Base-by-base conservation (phyloP, 352 stramenopile genomes). In the Phytophthora palmivora region DNA sequence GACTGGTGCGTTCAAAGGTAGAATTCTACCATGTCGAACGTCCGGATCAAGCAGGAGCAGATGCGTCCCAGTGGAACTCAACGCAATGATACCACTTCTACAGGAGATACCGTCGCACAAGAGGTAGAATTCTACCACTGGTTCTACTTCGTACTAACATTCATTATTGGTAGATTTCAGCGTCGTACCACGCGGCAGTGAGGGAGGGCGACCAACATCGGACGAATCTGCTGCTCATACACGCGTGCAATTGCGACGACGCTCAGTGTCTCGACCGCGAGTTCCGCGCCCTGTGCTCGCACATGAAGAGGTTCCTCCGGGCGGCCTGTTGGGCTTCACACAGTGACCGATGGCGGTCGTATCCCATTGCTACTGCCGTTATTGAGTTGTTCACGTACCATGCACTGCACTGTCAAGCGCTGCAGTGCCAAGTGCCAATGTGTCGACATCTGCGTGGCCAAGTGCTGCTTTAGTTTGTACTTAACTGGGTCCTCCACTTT, bases 241-340 rank as follows among this genome's bases (percentile, higher is more conserved):
- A 91, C 41, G 74, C 81, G 26, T 91, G 81, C 53, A 72, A 69
- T 18, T 91, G 81, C 58, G 78, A 87, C 41, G 58, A 70, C 16
- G 8, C 32, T 10, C 58, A 64, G 15, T 91, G 81, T 38, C 6
- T n/a, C 14, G 59, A 81, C 45, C 7, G 33, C 0, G 45, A 72
- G 8, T 86, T 84, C 50, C 56, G 60, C 0, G 63, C 32, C 18
- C 56, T 86, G 0, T 91, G 79, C 52, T 43, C 67, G 8, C 73
- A 82, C 47, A 88, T 91, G 78, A 88, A 88, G 74, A 63, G 76
- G 0, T 89, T 89, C 18, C 36, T 91, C 33, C 74, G 78, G 0
- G 79, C 75, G 11, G 58, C 67, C 2, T 88, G 75, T 58, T 91
- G 81, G 81, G 79, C 77, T 16, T 88, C 81, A 3, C 81, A 88